These are phyloP conservation scores for Acidomyces sp. DNA, from an alignment of 495 filamentous ascomycete genomes.

Conservation along the genomic window DNA sequence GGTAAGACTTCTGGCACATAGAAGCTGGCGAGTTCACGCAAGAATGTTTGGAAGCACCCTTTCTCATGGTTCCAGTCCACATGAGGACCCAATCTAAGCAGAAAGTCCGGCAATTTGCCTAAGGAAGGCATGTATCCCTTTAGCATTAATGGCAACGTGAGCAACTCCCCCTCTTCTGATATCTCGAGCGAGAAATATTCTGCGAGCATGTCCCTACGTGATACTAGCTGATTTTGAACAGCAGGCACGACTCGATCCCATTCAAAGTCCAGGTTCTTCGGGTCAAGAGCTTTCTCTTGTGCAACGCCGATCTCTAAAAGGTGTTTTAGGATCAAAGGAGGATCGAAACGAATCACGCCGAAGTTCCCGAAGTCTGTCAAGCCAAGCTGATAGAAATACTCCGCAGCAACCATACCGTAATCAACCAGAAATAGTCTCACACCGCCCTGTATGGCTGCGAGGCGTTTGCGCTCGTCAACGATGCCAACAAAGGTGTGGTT, in stretches of 20 bases:
- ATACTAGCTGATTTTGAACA: constrained; percentile 51
- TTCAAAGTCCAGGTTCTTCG: constrained; percentile 44
- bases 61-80: constrained; percentile 80
- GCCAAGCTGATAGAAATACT: constrained; percentile 95
- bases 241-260: constrained; percentile 49
- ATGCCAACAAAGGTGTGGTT: constrained; percentile 89
- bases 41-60: constrained; percentile 71
- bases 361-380: constrained; percentile 96
- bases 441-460: constrained; percentile 84
- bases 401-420: constrained; percentile 75
- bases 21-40: constrained; percentile 79
- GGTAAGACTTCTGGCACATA: constrained; percentile 83
- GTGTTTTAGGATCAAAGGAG: constrained; percentile 55
- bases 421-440: constrained; percentile 90
- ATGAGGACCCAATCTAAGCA: constrained; percentile 76
- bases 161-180: constrained; percentile 60
- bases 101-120: constrained; percentile 76
- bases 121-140: constrained; percentile 80
- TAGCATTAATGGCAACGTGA: constrained; percentile 67
- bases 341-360: constrained; percentile 66
- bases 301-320: constrained; percentile 62
- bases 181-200: constrained; percentile 90
- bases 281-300: constrained; percentile 41
- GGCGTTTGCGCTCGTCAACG: constrained; percentile 72
- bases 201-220: constrained; percentile 67